phyloP scores from a whole-genome alignment of 805 yeast species.

The Suhomyces pyralidae region DNA sequence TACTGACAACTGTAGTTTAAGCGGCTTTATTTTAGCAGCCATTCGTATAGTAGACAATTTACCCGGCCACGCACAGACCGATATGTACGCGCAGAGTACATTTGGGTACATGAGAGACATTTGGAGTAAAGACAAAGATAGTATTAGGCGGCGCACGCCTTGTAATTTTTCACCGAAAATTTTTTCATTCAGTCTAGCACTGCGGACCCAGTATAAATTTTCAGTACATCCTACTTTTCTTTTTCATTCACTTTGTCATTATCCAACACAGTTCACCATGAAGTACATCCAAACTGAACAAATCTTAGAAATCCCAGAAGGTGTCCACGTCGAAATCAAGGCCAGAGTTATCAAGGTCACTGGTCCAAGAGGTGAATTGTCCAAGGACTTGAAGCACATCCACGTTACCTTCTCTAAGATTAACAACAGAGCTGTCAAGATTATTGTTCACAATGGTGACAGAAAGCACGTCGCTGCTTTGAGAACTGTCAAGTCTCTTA shows the following conservation, averaged over 20 bases:
- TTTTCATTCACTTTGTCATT: neutral
- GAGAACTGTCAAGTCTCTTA: constrained; percentile 96
- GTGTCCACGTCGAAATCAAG: constrained; percentile 86
- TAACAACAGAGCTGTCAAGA: constrained; percentile 68
- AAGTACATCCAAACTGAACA: constrained; percentile 88
- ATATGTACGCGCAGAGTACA: neutral
- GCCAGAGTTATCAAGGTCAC: constrained; percentile 86
- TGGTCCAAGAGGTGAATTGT: constrained; percentile 96
- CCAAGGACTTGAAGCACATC: constrained; percentile 90
- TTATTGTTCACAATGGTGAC: constrained; percentile 97
- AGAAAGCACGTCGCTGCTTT: constrained; percentile 99
- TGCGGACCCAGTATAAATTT: constrained; percentile 1
- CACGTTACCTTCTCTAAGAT: constrained; percentile 89
- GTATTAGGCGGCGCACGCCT: constrained; percentile 5
- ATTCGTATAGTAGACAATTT: neutral
- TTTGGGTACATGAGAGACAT: neutral
- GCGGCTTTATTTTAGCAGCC: neutral
- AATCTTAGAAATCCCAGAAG: constrained; percentile 83
- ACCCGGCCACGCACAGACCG: neutral
- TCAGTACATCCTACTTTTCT: neutral
- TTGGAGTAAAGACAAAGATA: neutral
- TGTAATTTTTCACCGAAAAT: constrained; percentile 3
- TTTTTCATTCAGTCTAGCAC: constrained; percentile 4
- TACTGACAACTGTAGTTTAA: neutral
- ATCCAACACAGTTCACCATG: constrained; percentile 34